A percentile compares a stretch with the other conserved stretches of the same genome.
Conservation (phyloP, 2,329 filamentous ascomycete species). For the Botrytis byssoidea region DNA sequence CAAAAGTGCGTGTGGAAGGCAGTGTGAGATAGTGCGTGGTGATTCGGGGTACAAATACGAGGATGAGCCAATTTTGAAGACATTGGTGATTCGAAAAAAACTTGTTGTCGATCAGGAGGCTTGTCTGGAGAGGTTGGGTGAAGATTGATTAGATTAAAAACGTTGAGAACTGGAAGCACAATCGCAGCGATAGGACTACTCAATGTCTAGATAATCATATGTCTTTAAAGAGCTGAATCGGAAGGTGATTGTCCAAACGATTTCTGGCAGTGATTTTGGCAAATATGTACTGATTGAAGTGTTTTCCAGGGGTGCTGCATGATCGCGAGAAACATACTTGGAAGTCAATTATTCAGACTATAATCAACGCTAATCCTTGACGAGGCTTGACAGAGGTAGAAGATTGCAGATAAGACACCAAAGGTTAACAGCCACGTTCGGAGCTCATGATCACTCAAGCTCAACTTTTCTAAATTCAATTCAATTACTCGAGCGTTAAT, state of each 20-base stretch:
- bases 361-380: background rate
- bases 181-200: background rate
- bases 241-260: background rate
- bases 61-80: background rate
- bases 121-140: background rate
- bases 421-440: background rate
- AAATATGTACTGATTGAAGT: background rate
- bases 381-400: background rate
- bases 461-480: background rate
- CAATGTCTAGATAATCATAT: background rate
- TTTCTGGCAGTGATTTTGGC: background rate
- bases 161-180: background rate
- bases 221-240: background rate
- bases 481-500: background rate
- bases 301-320: fast-evolving
- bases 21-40: background rate
- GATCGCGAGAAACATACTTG: no score
- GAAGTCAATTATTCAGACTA: background rate
- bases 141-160: background rate
- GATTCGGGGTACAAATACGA: background rate
- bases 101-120: constrained; percentile 2
- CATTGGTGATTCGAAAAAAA: constrained; percentile 1
- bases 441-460: background rate
- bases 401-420: background rate
- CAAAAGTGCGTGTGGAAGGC: constrained; percentile 1